A percentile compares a stretch with the other conserved stretches of the same genome.
These are phyloP conservation scores for Chondrus crispus DNA, from an alignment of 23 red algal species.

Conservation along the genomic window DNA sequence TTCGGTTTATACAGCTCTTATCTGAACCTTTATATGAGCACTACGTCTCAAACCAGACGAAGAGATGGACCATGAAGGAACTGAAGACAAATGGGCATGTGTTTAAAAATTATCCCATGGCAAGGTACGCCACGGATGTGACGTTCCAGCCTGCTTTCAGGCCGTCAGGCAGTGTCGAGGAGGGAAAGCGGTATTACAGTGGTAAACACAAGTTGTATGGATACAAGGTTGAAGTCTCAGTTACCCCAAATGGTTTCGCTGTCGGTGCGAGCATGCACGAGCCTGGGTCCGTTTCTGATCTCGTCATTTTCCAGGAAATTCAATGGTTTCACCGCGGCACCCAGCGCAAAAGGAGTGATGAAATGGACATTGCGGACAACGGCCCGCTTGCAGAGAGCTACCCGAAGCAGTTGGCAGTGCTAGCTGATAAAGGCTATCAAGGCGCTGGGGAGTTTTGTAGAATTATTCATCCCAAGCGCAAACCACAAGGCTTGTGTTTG, in stretches of 20 bases:
- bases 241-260: not conserved
- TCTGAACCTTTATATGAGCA: not conserved
- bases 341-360: not conserved
- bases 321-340: too few species aligned
- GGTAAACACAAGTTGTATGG: constrained; percentile 11
- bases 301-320: too few species aligned
- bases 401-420: not conserved
- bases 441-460: not conserved
- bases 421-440: constrained; percentile 17
- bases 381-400: not conserved
- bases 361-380: not conserved
- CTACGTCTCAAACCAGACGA: not conserved
- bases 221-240: not conserved
- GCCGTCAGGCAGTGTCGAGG: not conserved
- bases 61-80: not conserved
- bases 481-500: not conserved
- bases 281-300: too few species aligned
- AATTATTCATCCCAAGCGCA: not conserved
- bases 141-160: not conserved
- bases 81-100: not conserved
- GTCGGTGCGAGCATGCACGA: too few species aligned
- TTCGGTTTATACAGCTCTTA: not conserved
- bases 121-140: not conserved
- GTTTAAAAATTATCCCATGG: not conserved
- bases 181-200: not conserved